Base-by-base conservation (phyloP, 1,284 basidiomycete genomes). In the Cryptococcus sp. region DNA sequence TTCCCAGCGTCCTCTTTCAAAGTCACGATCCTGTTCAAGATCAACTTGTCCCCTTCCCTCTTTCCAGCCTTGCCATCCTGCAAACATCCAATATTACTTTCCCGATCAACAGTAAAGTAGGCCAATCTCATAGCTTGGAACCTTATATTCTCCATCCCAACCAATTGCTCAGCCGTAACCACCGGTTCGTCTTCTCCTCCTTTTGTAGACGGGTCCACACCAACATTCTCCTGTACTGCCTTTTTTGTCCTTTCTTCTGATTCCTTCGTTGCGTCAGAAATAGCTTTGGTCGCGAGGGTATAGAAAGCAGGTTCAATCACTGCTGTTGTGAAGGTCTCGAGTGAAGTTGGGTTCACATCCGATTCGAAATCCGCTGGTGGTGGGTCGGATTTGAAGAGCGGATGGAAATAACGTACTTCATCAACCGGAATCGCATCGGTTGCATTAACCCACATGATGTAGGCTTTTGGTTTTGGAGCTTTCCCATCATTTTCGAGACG, bases 1-100 rank as follows among this genome's bases (percentile, higher is more conserved):
- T 96, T 96, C n/a, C 88, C 88, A 4, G 85, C 82, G 72, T 98
- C 94, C 78, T 98, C 93, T 78, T 98, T 98, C 76, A 98, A 75
- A 56, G 85, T 88, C 23, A 98, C 93, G 61, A 98, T 93, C 51
- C 89, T 83, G 76, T 98, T 98, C 43, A 98, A 79, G 21, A 98
- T 83, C 45, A 98, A 72, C 68, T 80, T 81, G 70, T 94, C 91
- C 10, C 85, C 86, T 43, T 83, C 81, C 48, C 78, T 75, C 51
- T 61, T 60, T 16, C 24, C 40, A 3, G 75, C 76, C 9, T 77
- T 79, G 1, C 72, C 71, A 56, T 85, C 82, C 22, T 84, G 80
- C 36, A 91, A 71, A 55, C 79, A 83, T 18, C 78, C 81, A 36
- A 92, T 65, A 48, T 80, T 79, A 41, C 88, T 79, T 64, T 96